Evolutionary conservation across 441 rosid species (phyloP).

Genomic region (Syzygium malaccense): DNA sequence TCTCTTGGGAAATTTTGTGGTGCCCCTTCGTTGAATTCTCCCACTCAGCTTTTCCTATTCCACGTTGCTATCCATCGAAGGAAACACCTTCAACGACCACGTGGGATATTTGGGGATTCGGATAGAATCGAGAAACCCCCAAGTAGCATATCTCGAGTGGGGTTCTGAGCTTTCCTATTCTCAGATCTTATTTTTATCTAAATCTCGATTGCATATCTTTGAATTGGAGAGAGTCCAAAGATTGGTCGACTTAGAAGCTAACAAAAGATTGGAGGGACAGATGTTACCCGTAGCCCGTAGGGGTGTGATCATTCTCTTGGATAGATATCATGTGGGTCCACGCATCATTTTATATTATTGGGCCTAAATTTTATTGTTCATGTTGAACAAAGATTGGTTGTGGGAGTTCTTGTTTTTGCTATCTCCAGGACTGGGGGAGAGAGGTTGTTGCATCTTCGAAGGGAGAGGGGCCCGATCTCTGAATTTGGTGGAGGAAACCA

Average conservation of each 20-base stretch:
- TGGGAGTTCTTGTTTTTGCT: not conserved
- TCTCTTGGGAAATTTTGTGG: not conserved
- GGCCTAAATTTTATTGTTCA: not conserved
- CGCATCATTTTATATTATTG: not conserved
- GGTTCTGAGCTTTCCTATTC: not conserved
- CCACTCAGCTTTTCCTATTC: not conserved
- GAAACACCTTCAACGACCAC: not conserved
- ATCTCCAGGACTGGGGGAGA: not conserved
- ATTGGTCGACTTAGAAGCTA: not conserved
- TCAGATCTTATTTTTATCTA: not conserved
- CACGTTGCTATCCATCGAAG: not conserved
- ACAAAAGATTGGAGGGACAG: not conserved
- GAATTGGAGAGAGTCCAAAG: not conserved
- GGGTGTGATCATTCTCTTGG: not conserved
- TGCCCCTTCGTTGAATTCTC: not conserved
- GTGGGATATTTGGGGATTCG: not conserved
- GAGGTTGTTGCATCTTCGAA: rapidly evolving
- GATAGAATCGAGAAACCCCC: not conserved
- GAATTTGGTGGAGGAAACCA: not conserved
- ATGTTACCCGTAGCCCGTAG: not conserved
- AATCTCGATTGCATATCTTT: not conserved
- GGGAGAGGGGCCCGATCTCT: not conserved
- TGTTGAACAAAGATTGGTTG: not conserved
- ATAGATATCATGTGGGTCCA: not conserved
- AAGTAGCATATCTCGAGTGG: not conserved